Conservation (phyloP, 2,329 filamentous ascomycete species). For the Fusarium sp. region DNA sequence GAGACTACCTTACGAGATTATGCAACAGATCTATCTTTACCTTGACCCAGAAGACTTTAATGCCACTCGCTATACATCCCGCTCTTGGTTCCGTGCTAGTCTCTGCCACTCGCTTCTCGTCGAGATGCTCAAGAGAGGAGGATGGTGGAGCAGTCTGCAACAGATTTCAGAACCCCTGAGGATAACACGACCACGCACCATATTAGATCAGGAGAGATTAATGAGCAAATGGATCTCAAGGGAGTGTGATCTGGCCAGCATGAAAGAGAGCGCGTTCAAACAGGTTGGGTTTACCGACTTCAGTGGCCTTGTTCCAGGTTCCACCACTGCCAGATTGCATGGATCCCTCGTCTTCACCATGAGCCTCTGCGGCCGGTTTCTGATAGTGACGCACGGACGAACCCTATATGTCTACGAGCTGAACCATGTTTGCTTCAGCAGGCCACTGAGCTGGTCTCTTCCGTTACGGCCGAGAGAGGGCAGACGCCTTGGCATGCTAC, state of each 20-base stretch:
- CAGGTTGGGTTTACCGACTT: conserved; percentile 53
- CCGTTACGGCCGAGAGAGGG: conserved; percentile 40
- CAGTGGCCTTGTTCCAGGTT: conserved; percentile 46
- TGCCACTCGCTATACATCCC: conserved; percentile 69
- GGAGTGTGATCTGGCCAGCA: conserved; percentile 50
- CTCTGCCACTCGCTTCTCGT: conserved; percentile 63
- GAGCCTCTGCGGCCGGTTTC: conserved; percentile 69
- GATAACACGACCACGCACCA: conserved; percentile 15
- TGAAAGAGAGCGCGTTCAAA: conserved; percentile 44
- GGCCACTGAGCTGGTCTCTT: conserved; percentile 41
- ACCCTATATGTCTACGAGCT: conserved; percentile 68
- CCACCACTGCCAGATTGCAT: conserved; percentile 38
- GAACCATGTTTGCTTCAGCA: conserved; percentile 50
- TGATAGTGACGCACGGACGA: conserved; percentile 66
- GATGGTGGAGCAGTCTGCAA: conserved; percentile 60
- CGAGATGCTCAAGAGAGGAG: conserved; percentile 66
- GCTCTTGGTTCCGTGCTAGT: conserved; percentile 69
- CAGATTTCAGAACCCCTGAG: conserved; percentile 42
- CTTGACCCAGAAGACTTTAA: conserved; percentile 63
- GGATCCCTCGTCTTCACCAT: conserved; percentile 57
- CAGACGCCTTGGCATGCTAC: conserved; percentile 47
- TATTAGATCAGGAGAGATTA: conserved; percentile 45
- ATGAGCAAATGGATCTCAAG: conserved; percentile 57
- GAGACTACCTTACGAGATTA: conserved; percentile 51
- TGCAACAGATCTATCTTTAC: conserved; percentile 51